Conservation (phyloP, 768 basidiomycete species). For the Lentinus brumalis region DNA sequence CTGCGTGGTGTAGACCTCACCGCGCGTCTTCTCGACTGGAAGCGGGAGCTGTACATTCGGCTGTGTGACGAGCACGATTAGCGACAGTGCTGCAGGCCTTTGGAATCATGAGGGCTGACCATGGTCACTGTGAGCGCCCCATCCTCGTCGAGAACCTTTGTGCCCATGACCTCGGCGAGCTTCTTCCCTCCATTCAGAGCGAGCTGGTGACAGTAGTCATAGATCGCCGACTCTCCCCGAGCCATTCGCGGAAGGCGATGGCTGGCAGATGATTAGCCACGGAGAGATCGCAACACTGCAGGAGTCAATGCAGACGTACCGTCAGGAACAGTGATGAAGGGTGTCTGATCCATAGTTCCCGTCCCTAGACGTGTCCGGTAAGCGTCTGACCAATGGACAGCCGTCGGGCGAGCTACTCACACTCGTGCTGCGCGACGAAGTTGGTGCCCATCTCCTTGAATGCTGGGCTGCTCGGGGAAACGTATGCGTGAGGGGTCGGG, state of each 20-base stretch:
- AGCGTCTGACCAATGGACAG: background rate
- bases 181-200: constrained; percentile 66
- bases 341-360: constrained; percentile 59
- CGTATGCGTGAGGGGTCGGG: constrained; percentile 56
- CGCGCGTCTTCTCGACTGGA: constrained; percentile 26
- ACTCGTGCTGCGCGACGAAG: constrained; percentile 29
- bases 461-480: constrained; percentile 38
- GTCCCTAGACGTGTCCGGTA: constrained; percentile 47
- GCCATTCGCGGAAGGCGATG: constrained; percentile 66
- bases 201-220: constrained; percentile 66
- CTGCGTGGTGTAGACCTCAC: constrained; percentile 20
- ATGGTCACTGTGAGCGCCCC: constrained; percentile 67
- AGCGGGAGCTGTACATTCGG: constrained; percentile 45
- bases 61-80: constrained; percentile 22
- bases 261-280: constrained; percentile 39
- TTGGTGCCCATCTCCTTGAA: constrained; percentile 15
- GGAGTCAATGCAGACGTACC: constrained; percentile 39
- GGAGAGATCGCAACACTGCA: background rate
- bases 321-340: constrained; percentile 54
- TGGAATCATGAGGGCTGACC: constrained; percentile 43
- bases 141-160: constrained; percentile 60
- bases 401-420: constrained; percentile 6
- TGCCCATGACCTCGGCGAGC: constrained; percentile 63
- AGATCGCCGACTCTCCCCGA: constrained; percentile 81
- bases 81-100: background rate